phyloP scores from a whole-genome alignment of 2,329 filamentous ascomycete species.

The Cercospora nicotianae region DNA sequence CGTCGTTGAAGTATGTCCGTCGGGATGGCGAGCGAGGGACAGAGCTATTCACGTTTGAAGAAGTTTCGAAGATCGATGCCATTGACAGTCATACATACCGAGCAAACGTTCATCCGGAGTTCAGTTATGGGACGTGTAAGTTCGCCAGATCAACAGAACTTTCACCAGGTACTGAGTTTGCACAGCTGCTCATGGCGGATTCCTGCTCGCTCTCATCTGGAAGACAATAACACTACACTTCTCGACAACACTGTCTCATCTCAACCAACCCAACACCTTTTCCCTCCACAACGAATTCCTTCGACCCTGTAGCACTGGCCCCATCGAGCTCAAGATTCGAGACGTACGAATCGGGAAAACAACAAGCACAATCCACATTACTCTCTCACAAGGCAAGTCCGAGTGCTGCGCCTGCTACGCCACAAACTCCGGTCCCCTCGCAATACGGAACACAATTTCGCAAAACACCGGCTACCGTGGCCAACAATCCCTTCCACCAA shows the following conservation, averaged over 20 bases:
- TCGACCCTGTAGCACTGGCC: constrained; percentile 19
- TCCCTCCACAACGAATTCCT: constrained; percentile 25
- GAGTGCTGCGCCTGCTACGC: constrained; percentile 12
- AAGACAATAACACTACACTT: constrained; percentile 20
- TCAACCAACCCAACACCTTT: constrained; percentile 22
- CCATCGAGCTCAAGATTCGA: constrained; percentile 12
- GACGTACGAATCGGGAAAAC: constrained; percentile 18
- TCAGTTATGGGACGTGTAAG: constrained; percentile 20
- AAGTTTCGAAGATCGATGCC: constrained; percentile 14
- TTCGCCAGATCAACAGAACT: background rate
- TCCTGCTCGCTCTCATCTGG: constrained; percentile 19
- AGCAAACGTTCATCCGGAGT: constrained; percentile 20
- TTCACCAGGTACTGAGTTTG: background rate
- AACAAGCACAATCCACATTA: constrained; percentile 14
- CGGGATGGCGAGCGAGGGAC: constrained; percentile 10
- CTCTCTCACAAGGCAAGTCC: background rate
- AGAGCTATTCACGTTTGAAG: constrained; percentile 20
- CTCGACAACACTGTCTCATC: constrained; percentile 14
- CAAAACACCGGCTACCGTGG: constrained; percentile 2
- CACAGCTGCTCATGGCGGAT: constrained; percentile 26
- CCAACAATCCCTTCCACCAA: constrained; percentile 14
- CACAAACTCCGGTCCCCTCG: constrained; percentile 8
- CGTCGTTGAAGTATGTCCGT: background rate
- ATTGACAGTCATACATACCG: constrained; percentile 22
- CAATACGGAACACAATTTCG: constrained; percentile 6